Evolutionary conservation across 2,329 filamentous ascomycete genomes (phyloP), one percentile per base, ranked within the genome.

Genomic region (Exophiala aquamarina): DNA sequence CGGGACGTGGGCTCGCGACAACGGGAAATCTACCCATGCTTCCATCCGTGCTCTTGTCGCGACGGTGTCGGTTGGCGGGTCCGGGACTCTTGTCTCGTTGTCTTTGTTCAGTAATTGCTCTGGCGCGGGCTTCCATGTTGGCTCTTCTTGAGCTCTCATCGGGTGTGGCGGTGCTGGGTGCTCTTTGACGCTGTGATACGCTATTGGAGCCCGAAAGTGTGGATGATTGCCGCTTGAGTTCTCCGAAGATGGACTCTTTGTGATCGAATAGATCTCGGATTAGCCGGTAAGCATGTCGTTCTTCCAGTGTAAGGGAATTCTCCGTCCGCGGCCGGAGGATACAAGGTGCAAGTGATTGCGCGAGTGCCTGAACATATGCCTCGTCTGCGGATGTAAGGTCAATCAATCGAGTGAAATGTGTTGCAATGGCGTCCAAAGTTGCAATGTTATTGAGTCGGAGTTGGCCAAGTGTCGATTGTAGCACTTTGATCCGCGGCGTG

Each of bases 321-420:
- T 97, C 90, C 11, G 81, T 79, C 55, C 89, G 87, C 6, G 93
- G 93, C 19, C 93, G 84, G 36, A 98, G 78, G 56, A 98, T 83
- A 66, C 90, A 96, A 4, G 90, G 87, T 1, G 90, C 87, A 35
- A 98, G 75, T 4, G 76, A 73, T 19, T 83, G 82, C 2, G 90
- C 87, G 31, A 98, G 79, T 29, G 83, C 74, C 10, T 84, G 66
- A 47, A 95, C 72, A 64, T 95, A 98, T 34, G 82, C 73, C 64
- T 98, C 93, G 59, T 95, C 92, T 23, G 93, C 93, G 11, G 92
- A 97, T 2, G 93, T 98, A 54, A 98, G 78, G 67, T 98, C 93
- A 63, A 98, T 94, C 50, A 98, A 76, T 51, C 93, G 87, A 31
- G 92, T 96, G 67, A 98, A 97, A 70, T 98, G 93, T 57, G 95